Base-by-base conservation (phyloP, 2,329 filamentous ascomycete genomes). In the Huntiella abstrusa region DNA sequence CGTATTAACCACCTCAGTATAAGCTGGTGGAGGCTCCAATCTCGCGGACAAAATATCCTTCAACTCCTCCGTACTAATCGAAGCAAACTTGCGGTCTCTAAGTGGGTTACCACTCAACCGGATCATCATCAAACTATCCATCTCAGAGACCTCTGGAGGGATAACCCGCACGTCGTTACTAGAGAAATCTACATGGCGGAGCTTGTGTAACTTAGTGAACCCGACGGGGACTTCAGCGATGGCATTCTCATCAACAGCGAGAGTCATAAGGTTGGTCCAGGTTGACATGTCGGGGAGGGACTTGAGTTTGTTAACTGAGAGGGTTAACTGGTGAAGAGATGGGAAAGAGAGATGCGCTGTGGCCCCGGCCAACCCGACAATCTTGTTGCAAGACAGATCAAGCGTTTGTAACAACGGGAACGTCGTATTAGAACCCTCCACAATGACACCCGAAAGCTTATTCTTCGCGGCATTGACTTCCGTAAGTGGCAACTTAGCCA, bases 91-190 rank as follows among this genome's bases (percentile, higher is more conserved):
- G 58, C 82, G 86, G 58, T 95, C 86, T 11, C 83, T 72, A 11
- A 98, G 65, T 0, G 91, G 91, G 55, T 98, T 98, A n/a, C 85
- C 86, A 38, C 77, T 78, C 32, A 98, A 67, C 4, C 79, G 76
- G 37, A 96, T 71, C 57, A 78, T 78, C 15, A 76, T 70, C 7
- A 98, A 64, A 39, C 64, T 77, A 4, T 84, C 75, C 85, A 96
- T 94, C 19, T 74, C 65, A 4, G 80, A 81, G 49, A 96, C 74
- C 52, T 77, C 77, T 0, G 83, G 71, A 28, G 91, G 83, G 5
- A 98, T 60, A 10, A 73, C 66, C 2, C 75, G 75, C 41, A 98
- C 75, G 52, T 91, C 77, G 56, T 98, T 98, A 53, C 80, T 77
- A 0, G 82, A 83, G 53, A 96, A 80, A 59, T 95, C 85, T 28